Evolutionary conservation across 2,329 filamentous ascomycete genomes (phyloP), one percentile per base, ranked within the genome.

Genomic region (Fusarium decemcellulare): DNA sequence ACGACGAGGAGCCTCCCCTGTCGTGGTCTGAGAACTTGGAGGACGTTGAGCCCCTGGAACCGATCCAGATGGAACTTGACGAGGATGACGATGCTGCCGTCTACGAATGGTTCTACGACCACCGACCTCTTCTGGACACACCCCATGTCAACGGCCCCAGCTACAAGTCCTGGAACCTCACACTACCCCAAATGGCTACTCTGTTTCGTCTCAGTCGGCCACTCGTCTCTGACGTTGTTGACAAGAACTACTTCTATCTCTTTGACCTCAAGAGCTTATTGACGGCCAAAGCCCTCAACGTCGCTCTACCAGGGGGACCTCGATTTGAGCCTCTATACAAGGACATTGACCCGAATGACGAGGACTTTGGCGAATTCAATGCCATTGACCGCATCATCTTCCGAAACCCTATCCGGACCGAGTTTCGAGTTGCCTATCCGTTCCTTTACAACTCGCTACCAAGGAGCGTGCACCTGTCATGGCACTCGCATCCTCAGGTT

Each of bases 341-440:
- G 82, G 96, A 99, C 75, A 95, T 99, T 65, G 95, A 99, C 79
- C 96, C 96, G 2, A 99, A 99, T 74, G 95, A 98, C 73, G 96
- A 99, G 80, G 96, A 99, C 77, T 99, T 99, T 81, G 96, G 96
- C 81, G 96, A 99, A 81, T 99, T 99, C 86, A 99, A 99, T 77
- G 96, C 96, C 36, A 99, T 99, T 74, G 96, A 99, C 77, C 93
- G 97, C 73, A 99, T 99, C 81, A 99, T 99, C 72, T 99, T 99
- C 87, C 92, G 96, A 70, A 92, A 93, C 48, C 95, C 95, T 1
- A 97, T 98, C 70, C 91, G 95, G 72, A 99, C 95, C 9, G 96
- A 99, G 81, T 98, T 97, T 76, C 91, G 95, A 47, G 96, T 99
- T 44, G 94, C 94, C 1, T 98, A 93, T 78, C 96, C 96, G 1